phyloP scores from a whole-genome alignment of 2,329 filamentous ascomycete genomes.

The Didymella lethalis region DNA sequence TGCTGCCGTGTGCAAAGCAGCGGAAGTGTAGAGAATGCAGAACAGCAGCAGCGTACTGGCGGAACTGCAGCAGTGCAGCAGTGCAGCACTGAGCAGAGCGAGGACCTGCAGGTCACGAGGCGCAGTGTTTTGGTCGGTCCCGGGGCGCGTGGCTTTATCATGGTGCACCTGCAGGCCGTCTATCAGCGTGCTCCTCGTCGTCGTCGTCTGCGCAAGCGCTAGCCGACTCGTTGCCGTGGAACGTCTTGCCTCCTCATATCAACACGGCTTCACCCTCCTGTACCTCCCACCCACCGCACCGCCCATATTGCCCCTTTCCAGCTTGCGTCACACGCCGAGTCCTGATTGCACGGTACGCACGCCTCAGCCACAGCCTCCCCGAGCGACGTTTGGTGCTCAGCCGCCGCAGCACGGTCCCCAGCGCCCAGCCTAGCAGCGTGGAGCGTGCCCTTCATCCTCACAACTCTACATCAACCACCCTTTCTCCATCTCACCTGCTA shows the following conservation, averaged over 20 bases:
- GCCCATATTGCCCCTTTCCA: slow-evolving; percentile 7
- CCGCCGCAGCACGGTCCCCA: slow-evolving; percentile 31
- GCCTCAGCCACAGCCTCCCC: slow-evolving; percentile 22
- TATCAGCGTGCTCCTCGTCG: slow-evolving; percentile 3
- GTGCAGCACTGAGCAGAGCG: no score
- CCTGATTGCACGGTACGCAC: slow-evolving; percentile 17
- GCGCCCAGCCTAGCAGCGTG: slow-evolving; percentile 29
- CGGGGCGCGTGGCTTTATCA: slow-evolving; percentile 15
- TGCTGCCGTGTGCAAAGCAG: slow-evolving; percentile 1
- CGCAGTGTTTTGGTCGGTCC: neutral
- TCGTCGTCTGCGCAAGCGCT: slow-evolving; percentile 19
- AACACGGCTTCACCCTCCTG: slow-evolving; percentile 7
- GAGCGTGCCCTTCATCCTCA: slow-evolving; percentile 35
- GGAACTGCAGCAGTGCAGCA: neutral
- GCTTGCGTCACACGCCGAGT: slow-evolving; percentile 13
- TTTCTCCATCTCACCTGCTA: slow-evolving; percentile 37
- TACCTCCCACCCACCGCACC: neutral
- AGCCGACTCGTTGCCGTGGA: slow-evolving; percentile 23
- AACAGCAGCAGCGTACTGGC: slow-evolving; percentile 3
- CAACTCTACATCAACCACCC: slow-evolving; percentile 46
- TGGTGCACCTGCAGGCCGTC: slow-evolving; percentile 19
- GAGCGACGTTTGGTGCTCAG: slow-evolving; percentile 31
- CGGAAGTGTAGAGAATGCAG: neutral
- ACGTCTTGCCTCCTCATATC: slow-evolving; percentile 18
- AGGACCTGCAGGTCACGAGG: slow-evolving; percentile 12